Percentiles rank a stretch among this genome's conserved stretches.
Conservation (phyloP, 2,329 filamentous ascomycete species). For the Xylariaceae sp. region DNA sequence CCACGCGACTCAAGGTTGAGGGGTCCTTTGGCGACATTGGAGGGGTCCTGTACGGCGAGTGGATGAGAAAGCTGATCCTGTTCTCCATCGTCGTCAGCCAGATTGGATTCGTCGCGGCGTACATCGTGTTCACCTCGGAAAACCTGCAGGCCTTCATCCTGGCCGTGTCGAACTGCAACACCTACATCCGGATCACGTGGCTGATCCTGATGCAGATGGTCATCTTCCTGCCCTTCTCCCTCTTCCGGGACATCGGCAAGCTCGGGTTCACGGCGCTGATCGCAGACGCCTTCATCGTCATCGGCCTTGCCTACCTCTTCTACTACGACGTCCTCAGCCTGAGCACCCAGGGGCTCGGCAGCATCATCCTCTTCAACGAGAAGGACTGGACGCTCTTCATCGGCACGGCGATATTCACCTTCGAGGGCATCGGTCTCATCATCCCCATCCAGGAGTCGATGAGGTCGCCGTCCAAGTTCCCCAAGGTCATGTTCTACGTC, state of each 20-base stretch:
- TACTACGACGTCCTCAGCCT: slow-evolving; percentile 92
- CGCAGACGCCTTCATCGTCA: slow-evolving; percentile 87
- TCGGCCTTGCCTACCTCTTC: slow-evolving; percentile 88
- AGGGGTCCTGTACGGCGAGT: slow-evolving; percentile 80
- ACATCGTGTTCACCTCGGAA: slow-evolving; percentile 94
- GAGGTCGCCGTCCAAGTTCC: slow-evolving; percentile 85
- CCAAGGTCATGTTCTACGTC: slow-evolving; percentile 75
- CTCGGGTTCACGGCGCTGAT: slow-evolving; percentile 90
- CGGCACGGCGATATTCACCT: slow-evolving; percentile 97
- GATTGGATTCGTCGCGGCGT: slow-evolving; percentile 88
- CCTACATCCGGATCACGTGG: slow-evolving; percentile 76
- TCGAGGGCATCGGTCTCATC: slow-evolving; percentile 94
- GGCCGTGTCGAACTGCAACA: slow-evolving; percentile 82
- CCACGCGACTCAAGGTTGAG: slow-evolving; percentile 74
- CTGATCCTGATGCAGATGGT: slow-evolving; percentile 93
- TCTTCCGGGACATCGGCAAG: slow-evolving; percentile 95
- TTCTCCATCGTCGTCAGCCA: slow-evolving; percentile 91
- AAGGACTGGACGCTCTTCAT: slow-evolving; percentile 96
- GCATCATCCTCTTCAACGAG: slow-evolving; percentile 85
- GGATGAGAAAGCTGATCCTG: slow-evolving; percentile 83
- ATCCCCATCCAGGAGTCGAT: slow-evolving; percentile 98
- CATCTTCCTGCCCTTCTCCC: slow-evolving; percentile 87
- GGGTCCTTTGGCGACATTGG: slow-evolving; percentile 99
- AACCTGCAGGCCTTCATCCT: slow-evolving; percentile 93
- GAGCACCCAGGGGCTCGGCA: slow-evolving; percentile 64